phyloP scores from a whole-genome alignment of 306 rosid species.

The Vicia sativa region DNA sequence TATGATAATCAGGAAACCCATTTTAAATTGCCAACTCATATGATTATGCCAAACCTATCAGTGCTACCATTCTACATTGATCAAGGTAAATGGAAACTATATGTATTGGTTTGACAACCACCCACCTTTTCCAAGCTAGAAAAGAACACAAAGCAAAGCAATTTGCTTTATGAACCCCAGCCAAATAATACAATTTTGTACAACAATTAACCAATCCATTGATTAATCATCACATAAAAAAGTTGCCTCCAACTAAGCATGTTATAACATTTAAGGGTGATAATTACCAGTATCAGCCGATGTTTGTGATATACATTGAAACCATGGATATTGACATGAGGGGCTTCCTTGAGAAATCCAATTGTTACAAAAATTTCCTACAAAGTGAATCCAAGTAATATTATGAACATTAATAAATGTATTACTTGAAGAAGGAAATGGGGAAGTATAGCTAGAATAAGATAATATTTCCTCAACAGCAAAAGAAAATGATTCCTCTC shows the following conservation, averaged over 20 bases:
- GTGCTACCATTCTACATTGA: conserved; percentile 9
- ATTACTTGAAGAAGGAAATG: background rate
- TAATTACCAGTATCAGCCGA: conserved; percentile 80
- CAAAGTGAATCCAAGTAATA: conserved; percentile 34
- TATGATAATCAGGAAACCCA: background rate
- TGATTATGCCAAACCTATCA: conserved; percentile 3
- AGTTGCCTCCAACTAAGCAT: conserved; percentile 19
- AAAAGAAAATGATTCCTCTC: background rate
- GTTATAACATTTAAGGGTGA: conserved; percentile 6
- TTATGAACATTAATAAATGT: background rate
- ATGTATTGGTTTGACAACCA: background rate
- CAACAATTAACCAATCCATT: conserved; percentile 9
- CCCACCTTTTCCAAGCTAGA: background rate
- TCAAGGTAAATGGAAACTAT: conserved; percentile 13
- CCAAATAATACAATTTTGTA: conserved; percentile 11
- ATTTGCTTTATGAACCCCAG: background rate
- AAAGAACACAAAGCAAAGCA: background rate
- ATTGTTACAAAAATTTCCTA: conserved; percentile 71
- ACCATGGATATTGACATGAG: conserved; percentile 69
- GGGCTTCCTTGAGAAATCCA: conserved; percentile 96
- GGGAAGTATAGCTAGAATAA: conserved; percentile 23
- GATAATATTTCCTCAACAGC: background rate
- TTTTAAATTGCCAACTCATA: conserved; percentile 17
- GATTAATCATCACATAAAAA: background rate
- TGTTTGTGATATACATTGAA: conserved; percentile 92